Conservation (phyloP, 495 filamentous ascomycete species). For the Penicillium egyptiacum region DNA sequence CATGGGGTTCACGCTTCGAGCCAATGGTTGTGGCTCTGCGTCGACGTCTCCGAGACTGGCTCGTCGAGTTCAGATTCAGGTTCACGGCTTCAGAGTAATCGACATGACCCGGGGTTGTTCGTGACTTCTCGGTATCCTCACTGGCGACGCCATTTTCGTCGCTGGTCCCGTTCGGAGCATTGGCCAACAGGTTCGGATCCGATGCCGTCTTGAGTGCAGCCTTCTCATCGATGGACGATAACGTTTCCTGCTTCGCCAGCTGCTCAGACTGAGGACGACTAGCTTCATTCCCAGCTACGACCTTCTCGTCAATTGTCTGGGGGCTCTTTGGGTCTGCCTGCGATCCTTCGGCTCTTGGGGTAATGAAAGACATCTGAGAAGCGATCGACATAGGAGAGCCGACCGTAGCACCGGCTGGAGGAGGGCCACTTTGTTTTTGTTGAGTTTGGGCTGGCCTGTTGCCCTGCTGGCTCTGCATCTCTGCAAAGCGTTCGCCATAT, state of each 20-base stretch:
- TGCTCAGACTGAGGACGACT: constrained; percentile 28
- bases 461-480: constrained; percentile 58
- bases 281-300: constrained; percentile 16
- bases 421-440: constrained; percentile 41
- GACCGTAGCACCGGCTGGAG: constrained; percentile 17
- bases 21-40: constrained; percentile 76
- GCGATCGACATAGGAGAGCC: constrained; percentile 27
- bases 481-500: constrained; percentile 76
- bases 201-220: constrained; percentile 35
- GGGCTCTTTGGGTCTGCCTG: constrained; percentile 23
- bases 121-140: constrained; percentile 37
- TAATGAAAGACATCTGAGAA: constrained; percentile 22
- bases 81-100: constrained; percentile 53
- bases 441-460: constrained; percentile 40
- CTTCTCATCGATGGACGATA: constrained; percentile 46
- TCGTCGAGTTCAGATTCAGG: constrained; percentile 44
- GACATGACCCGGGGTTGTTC: constrained; percentile 37
- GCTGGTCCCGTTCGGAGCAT: constrained; percentile 19
- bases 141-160: constrained; percentile 25
- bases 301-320: constrained; percentile 32
- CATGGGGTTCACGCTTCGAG: constrained; percentile 68
- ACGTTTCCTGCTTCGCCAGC: constrained; percentile 29
- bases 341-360: constrained; percentile 25
- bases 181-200: constrained; percentile 20
- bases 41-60: constrained; percentile 51